These are phyloP conservation scores for Capsicum chinense DNA, from an alignment of 257 asterid genomes.

Conservation along the genomic window DNA sequence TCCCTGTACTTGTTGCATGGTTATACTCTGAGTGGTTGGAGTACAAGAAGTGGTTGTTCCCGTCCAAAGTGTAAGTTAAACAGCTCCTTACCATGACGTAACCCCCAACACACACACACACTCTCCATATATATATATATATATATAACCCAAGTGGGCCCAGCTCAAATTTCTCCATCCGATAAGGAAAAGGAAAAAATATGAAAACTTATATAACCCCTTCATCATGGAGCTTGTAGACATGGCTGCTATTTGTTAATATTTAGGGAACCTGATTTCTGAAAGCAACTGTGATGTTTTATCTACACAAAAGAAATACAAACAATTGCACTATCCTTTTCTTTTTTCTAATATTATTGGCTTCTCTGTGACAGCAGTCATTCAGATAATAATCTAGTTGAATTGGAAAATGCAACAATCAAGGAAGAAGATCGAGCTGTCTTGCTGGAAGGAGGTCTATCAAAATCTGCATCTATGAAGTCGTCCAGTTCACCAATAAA, in stretches of 20 bases:
- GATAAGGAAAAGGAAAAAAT: constrained; percentile 14
- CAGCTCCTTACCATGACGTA: not conserved
- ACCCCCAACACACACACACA: too few species aligned
- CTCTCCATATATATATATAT: too few species aligned
- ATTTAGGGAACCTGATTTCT: not conserved
- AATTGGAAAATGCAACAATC: constrained; percentile 57
- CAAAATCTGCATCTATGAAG: constrained; percentile 75
- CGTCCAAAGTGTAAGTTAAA: constrained; percentile 69
- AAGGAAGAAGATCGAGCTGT: constrained; percentile 83
- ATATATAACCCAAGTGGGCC: too few species aligned
- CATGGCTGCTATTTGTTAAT: not conserved
- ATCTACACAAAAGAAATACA: not conserved
- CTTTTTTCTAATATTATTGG: constrained; percentile 31
- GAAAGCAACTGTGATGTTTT: not conserved
- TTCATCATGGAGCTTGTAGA: not conserved
- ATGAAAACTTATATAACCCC: not conserved
- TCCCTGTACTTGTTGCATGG: constrained; percentile 81
- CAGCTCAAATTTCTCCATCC: not conserved
- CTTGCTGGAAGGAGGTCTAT: constrained; percentile 85
- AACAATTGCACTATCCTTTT: constrained; percentile 5
- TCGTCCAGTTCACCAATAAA: constrained; percentile 56
- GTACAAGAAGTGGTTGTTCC: constrained; percentile 61
- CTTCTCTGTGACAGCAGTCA: constrained; percentile 59
- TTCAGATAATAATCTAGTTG: constrained; percentile 77
- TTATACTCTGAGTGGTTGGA: constrained; percentile 89